Conservation (phyloP, 1,284 basidiomycete genomes). For the Leccinum discolor region DNA sequence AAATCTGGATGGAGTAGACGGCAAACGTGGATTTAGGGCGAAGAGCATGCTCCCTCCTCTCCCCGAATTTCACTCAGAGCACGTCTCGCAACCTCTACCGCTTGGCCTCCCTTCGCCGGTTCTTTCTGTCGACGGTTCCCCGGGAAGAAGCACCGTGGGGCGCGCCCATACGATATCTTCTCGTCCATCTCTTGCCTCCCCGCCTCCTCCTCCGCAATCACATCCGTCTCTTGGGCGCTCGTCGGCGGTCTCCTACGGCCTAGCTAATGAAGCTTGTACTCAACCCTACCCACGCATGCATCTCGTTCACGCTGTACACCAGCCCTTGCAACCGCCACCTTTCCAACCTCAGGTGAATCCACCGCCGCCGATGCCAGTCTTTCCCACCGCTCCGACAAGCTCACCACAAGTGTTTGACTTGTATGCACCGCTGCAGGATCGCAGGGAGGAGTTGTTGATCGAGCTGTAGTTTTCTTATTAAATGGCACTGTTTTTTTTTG, state of each 20-base stretch:
- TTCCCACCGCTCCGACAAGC: slow-evolving; percentile 48
- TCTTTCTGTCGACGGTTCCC: slow-evolving; percentile 1
- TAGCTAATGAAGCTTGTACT: background rate
- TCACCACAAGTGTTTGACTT: slow-evolving; percentile 56
- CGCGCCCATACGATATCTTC: slow-evolving; percentile 27
- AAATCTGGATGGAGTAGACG: background rate
- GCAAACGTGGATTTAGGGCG: background rate
- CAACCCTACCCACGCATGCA: slow-evolving; percentile 6
- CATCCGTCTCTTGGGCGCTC: slow-evolving; percentile 22
- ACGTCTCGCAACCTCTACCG: slow-evolving; percentile 1
- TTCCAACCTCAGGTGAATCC: slow-evolving; percentile 7
- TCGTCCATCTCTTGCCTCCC: slow-evolving; percentile 21
- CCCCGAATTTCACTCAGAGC: slow-evolving; percentile 6
- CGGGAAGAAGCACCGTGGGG: slow-evolving; percentile 10
- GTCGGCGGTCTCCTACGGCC: slow-evolving; percentile 19
- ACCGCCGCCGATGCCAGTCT: slow-evolving; percentile 12
- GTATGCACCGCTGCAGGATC: slow-evolving; percentile 65
- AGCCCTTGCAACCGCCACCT: slow-evolving; percentile 4
- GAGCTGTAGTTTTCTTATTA: slow-evolving; percentile 46
- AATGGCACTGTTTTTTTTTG: background rate
- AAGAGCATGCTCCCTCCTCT: slow-evolving; percentile 1
- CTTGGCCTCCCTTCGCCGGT: slow-evolving; percentile 1
- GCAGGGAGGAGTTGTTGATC: slow-evolving; percentile 85
- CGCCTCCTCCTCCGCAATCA: slow-evolving; percentile 9
- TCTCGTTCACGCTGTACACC: background rate